These are phyloP conservation scores for Phaeosphaeria sp. DNA, from an alignment of 2,329 filamentous ascomycete genomes.

Conservation along the genomic window DNA sequence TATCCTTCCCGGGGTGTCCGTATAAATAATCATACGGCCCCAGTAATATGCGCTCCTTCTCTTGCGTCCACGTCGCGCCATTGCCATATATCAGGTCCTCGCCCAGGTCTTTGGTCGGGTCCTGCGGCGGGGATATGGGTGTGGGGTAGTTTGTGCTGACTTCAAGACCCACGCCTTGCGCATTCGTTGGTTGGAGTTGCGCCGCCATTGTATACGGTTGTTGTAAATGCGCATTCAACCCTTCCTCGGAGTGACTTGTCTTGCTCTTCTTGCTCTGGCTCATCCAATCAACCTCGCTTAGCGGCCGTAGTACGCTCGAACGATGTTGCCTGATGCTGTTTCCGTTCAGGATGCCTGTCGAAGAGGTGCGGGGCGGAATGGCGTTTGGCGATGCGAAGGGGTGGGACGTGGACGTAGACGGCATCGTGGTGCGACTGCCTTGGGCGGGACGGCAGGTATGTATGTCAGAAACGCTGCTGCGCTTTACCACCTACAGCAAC, in stretches of 20 bases:
- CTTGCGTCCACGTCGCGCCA: slow-evolving; percentile 66
- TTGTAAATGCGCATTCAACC: slow-evolving; percentile 5
- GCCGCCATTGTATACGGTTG: slow-evolving; percentile 19
- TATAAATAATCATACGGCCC: slow-evolving; percentile 84
- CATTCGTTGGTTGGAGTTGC: neutral
- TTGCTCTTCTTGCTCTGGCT: slow-evolving; percentile 49
- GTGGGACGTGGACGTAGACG: slow-evolving; percentile 26
- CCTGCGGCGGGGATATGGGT: slow-evolving; percentile 37
- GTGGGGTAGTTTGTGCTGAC: slow-evolving; percentile 34
- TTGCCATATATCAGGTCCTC: slow-evolving; percentile 53
- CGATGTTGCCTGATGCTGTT: slow-evolving; percentile 35
- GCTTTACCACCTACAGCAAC: neutral
- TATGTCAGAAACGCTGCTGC: no score
- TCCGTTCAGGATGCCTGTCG: slow-evolving; percentile 41
- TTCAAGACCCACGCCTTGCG: slow-evolving; percentile 12
- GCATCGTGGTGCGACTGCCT: slow-evolving; percentile 19
- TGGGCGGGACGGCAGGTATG: neutral
- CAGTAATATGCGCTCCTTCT: slow-evolving; percentile 79
- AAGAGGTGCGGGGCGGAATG: slow-evolving; percentile 49
- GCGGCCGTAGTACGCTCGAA: slow-evolving; percentile 43
- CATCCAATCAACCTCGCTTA: slow-evolving; percentile 50
- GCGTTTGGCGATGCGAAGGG: slow-evolving; percentile 49
- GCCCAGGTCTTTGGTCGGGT: slow-evolving; percentile 36
- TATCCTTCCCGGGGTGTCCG: slow-evolving; percentile 82
- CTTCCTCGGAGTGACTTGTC: slow-evolving; percentile 33